A percentile compares a stretch with the other conserved stretches of the same genome.
Evolutionary conservation across 305 asterid species (phyloP).

Genomic region (Coffea humblotiana): DNA sequence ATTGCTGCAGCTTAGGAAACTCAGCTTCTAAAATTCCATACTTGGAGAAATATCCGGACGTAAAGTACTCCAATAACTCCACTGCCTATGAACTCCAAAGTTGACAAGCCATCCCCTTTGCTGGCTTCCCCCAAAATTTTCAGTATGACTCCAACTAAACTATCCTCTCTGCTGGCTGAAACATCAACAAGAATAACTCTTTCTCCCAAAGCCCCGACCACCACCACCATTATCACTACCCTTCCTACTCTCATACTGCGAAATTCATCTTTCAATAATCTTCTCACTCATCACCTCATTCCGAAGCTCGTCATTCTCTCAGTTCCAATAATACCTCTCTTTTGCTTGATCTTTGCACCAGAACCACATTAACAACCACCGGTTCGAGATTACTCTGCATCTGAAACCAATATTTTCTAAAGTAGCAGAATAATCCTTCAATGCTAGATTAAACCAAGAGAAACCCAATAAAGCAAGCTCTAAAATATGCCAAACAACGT

Average conservation of each 20-base stretch:
- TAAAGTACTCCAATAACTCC: constrained; percentile 75
- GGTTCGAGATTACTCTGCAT: constrained; percentile 77
- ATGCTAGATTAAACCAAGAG: constrained; percentile 59
- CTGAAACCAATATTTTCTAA: constrained; percentile 85
- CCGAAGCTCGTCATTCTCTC: constrained; percentile 57
- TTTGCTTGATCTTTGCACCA: constrained; percentile 55
- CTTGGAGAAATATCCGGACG: constrained; percentile 81
- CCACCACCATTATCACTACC: constrained; percentile 28
- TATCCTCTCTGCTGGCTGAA: constrained; percentile 62
- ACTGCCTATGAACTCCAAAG: constrained; percentile 96
- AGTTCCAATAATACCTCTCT: constrained; percentile 44
- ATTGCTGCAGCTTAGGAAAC: constrained; percentile 72
- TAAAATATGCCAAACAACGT: neutral
- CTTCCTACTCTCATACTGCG: constrained; percentile 75
- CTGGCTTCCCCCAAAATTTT: constrained; percentile 86
- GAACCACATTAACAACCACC: constrained; percentile 72
- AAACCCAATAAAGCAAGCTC: neutral
- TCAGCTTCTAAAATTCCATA: constrained; percentile 71
- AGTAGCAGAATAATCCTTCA: constrained; percentile 86
- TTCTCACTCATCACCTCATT: constrained; percentile 46
- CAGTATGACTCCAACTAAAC: constrained; percentile 60
- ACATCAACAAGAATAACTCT: constrained; percentile 52
- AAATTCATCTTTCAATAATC: constrained; percentile 84
- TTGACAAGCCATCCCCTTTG: constrained; percentile 92
- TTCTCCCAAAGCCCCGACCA: constrained; percentile 42